Conservation (phyloP, 2,329 filamentous ascomycete genomes). For the Fusarium staphyleae region DNA sequence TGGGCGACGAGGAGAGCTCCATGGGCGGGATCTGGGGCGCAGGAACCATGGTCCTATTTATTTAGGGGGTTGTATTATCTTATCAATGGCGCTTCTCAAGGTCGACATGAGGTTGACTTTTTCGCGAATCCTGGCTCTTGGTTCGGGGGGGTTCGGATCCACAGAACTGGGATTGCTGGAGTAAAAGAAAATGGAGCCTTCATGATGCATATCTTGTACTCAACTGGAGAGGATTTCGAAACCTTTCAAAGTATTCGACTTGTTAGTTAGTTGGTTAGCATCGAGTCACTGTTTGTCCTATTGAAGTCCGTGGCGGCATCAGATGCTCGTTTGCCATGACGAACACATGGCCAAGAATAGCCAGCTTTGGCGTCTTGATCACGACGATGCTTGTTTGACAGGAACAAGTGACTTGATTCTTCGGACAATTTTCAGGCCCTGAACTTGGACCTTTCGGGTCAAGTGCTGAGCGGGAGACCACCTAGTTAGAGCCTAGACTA, state of each 20-base stretch:
- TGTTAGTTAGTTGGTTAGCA: background rate
- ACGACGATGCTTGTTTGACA: background rate
- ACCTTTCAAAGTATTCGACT: no score
- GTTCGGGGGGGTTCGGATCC: slow-evolving; percentile 17
- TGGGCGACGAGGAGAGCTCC: slow-evolving; percentile 18
- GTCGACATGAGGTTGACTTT: slow-evolving; percentile 22
- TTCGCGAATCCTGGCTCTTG: slow-evolving; percentile 23
- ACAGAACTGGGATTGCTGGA: slow-evolving; percentile 29
- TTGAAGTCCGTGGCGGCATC: background rate
- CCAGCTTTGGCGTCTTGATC: background rate
- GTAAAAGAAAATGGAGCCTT: slow-evolving; percentile 14
- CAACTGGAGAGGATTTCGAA: no score
- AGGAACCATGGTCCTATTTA: slow-evolving; percentile 18
- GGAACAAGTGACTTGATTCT: background rate
- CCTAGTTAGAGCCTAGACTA: background rate
- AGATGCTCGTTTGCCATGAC: background rate
- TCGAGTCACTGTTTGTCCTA: background rate
- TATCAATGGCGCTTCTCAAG: slow-evolving; percentile 5
- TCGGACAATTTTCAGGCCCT: background rate
- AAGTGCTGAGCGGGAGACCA: background rate
- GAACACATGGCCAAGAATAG: background rate
- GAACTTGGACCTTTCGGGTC: background rate
- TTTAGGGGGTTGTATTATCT: slow-evolving; percentile 8
- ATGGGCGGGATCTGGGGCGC: slow-evolving; percentile 36
- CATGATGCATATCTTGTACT: background rate